Percentiles rank a stretch among this genome's conserved stretches.
Evolutionary conservation across 164 flowering plant genomes (phyloP).

Genomic region (Platanus orientalis): DNA sequence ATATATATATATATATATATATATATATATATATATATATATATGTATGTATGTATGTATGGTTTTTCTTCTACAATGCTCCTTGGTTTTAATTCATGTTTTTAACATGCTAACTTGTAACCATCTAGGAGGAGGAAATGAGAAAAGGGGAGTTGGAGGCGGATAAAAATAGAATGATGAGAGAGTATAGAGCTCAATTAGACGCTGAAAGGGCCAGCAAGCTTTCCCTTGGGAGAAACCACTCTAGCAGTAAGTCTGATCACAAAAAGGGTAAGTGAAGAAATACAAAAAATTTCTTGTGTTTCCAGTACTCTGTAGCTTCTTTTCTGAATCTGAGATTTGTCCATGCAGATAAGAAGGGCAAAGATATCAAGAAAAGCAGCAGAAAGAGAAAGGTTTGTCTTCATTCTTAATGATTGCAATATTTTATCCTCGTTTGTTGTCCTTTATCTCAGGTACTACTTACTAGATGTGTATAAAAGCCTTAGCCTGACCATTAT

Average conservation of each 20-base stretch:
- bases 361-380: conserved; percentile 64
- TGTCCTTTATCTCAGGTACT: too few species aligned
- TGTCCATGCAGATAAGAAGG: conserved; percentile 65
- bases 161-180: conserved; percentile 92
- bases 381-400: conserved; percentile 90
- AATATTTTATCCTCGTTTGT: too few species aligned
- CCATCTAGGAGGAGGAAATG: conserved; percentile 79
- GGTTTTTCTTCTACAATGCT: too few species aligned
- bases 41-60: too few species aligned
- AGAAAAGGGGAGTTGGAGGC: conserved; percentile 87
- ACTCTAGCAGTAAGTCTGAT: conserved; percentile 53
- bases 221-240: conserved; percentile 84
- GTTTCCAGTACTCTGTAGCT: background rate
- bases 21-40: too few species aligned
- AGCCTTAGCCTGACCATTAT: too few species aligned
- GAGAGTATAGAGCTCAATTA: conserved; percentile 91
- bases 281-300: background rate
- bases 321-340: conserved; percentile 13
- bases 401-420: too few species aligned
- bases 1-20: too few species aligned
- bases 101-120: conserved; percentile 5
- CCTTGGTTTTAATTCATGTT: too few species aligned
- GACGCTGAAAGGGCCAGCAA: conserved; percentile 96
- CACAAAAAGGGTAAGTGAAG: conserved; percentile 55
- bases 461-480: too few species aligned